Percentiles rank a stretch among this genome's conserved stretches.
phyloP scores from a whole-genome alignment of 768 basidiomycete species.

The Tricholoma hemisulphureum region DNA sequence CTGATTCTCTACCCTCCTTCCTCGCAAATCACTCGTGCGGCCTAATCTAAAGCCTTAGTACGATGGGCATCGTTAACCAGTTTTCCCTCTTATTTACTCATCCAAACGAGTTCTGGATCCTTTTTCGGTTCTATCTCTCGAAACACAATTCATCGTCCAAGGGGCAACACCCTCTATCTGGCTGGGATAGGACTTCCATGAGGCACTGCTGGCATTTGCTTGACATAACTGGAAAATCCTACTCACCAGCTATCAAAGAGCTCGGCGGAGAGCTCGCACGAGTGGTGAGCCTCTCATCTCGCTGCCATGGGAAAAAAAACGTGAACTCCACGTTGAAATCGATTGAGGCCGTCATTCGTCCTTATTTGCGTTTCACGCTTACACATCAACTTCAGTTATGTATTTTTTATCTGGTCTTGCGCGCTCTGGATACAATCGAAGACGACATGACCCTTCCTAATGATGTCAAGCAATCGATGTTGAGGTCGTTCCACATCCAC shows the following conservation, averaged over 20 bases:
- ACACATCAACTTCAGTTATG: conserved; percentile 61
- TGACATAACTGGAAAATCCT: conserved; percentile 85
- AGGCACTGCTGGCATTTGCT: conserved; percentile 86
- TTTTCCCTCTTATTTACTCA: too few species aligned
- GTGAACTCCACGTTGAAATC: not conserved
- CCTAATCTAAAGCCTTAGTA: too few species aligned
- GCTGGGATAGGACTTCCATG: conserved; percentile 87
- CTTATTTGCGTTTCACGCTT: not conserved
- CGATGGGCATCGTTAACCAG: too few species aligned
- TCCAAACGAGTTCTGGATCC: too few species aligned
- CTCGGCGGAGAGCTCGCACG: conserved; percentile 92
- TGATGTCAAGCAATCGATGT: conserved; percentile 77
- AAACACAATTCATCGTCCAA: too few species aligned
- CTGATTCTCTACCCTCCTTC: too few species aligned
- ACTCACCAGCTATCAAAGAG: conserved; percentile 91
- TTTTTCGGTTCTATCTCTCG: too few species aligned
- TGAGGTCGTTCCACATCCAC: conserved; percentile 79
- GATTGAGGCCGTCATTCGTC: not conserved
- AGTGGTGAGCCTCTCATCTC: conserved; percentile 50
- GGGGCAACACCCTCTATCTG: conserved; percentile 79
- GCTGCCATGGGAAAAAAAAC: not conserved
- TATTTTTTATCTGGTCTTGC: conserved; percentile 90
- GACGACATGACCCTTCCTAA: conserved; percentile 97
- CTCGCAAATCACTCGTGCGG: too few species aligned
- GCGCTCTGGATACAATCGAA: conserved; percentile 95